These are phyloP conservation scores for Scenedesmus sp. DNA, from an alignment of 163 green algal species.

Conservation along the genomic window DNA sequence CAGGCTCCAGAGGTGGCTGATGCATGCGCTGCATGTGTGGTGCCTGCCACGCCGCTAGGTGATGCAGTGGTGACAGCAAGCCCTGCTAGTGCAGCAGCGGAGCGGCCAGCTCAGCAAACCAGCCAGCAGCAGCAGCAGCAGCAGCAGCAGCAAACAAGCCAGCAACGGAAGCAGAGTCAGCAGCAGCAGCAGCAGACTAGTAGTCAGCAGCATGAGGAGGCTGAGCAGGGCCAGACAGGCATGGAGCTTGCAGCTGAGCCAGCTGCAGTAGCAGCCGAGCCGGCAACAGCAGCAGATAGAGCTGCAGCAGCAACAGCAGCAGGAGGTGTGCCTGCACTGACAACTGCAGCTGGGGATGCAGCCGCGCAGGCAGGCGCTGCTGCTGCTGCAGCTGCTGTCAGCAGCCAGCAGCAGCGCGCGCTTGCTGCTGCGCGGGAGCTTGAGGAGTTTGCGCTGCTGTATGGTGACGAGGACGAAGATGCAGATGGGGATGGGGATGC, in stretches of 20 bases:
- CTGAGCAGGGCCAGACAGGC: not conserved
- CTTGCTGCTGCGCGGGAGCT: slow-evolving; percentile 16
- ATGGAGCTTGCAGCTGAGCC: not conserved
- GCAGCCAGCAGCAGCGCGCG: slow-evolving; percentile 35
- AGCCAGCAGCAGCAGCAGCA: not conserved
- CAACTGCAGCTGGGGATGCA: not conserved
- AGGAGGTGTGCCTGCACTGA: not conserved
- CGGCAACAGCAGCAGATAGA: not conserved
- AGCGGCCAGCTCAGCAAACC: not conserved
- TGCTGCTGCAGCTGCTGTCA: not conserved
- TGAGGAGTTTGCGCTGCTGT: slow-evolving; percentile 43
- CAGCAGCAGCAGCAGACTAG: not conserved
- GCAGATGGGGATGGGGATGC: not conserved
- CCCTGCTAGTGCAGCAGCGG: not conserved
- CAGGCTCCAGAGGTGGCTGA: no score
- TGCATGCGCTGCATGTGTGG: not conserved
- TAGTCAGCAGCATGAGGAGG: slow-evolving; percentile 21
- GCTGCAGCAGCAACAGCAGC: not conserved
- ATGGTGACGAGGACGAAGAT: slow-evolving; percentile 22
- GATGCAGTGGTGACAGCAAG: not conserved
- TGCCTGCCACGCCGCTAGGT: not conserved
- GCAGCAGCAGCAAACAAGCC: not conserved
- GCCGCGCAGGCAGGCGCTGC: not conserved
- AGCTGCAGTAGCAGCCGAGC: not conserved
- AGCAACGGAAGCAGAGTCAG: slow-evolving; percentile 32